A percentile compares a stretch with the other conserved stretches of the same genome.
Evolutionary conservation across 345 rosid genomes (phyloP).

Genomic region (rapeseed (Brassica napus)): Da-Ae NC_063444.1:1235001-1235500

Average conservation of each 20-base stretch:
- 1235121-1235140: constrained; percentile 88
- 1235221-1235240: constrained; percentile 95
- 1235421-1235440: constrained; percentile 27
- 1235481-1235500: constrained; percentile 22
- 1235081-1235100: constrained; percentile 94
- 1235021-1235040: constrained; percentile 94
- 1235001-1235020: constrained; percentile 49
- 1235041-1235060: constrained; percentile 98
- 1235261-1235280: constrained; percentile 81
- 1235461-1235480: constrained; percentile 34
- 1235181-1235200: background rate
- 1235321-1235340: constrained; percentile 72
- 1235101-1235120: constrained; percentile 85
- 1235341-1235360: constrained; percentile 58
- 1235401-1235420: constrained; percentile 3
- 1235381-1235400: constrained; percentile 27
- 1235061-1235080: constrained; percentile 96
- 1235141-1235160: background rate
- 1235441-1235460: constrained; percentile 23
- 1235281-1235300: constrained; percentile 69
- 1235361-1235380: constrained; percentile 29
- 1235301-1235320: constrained; percentile 81
- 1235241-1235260: constrained; percentile 87
- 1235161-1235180: background rate
- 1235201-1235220: constrained; percentile 50